phyloP scores from a whole-genome alignment of 1,284 basidiomycete genomes.

The Fomitiporia mediterranea region DNA sequence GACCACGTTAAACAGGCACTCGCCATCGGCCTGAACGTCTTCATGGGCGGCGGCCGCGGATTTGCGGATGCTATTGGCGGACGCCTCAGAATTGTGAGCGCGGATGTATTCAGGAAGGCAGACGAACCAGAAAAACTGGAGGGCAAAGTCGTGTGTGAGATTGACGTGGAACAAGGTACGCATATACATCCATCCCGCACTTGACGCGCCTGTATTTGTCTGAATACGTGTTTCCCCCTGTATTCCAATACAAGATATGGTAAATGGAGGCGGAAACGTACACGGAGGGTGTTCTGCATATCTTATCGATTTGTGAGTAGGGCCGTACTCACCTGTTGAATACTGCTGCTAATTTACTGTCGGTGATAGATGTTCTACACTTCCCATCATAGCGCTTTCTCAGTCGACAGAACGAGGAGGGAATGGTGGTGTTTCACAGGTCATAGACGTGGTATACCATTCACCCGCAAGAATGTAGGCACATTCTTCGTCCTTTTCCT shows the following conservation, averaged over 20 bases:
- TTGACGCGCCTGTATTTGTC: neutral
- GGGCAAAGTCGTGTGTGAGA: constrained; percentile 40
- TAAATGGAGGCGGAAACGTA: constrained; percentile 36
- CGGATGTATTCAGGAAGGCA: constrained; percentile 35
- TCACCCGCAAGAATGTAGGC: constrained; percentile 47
- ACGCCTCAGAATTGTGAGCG: constrained; percentile 36
- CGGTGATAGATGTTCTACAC: constrained; percentile 44
- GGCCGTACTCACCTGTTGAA: too few species aligned
- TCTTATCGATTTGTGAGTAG: constrained; percentile 43
- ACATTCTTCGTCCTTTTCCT: constrained; percentile 1
- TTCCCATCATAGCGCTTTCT: constrained; percentile 36
- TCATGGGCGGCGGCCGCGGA: constrained; percentile 32
- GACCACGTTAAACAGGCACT: constrained; percentile 35
- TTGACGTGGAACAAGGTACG: constrained; percentile 43
- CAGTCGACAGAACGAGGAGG: constrained; percentile 26
- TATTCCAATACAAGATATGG: constrained; percentile 40
- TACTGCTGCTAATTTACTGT: neutral
- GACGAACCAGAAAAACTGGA: constrained; percentile 37
- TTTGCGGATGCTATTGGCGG: constrained; percentile 30
- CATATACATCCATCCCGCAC: neutral
- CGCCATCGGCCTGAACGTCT: constrained; percentile 34
- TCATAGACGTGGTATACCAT: constrained; percentile 46
- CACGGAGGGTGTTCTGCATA: constrained; percentile 44
- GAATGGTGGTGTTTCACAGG: constrained; percentile 37
- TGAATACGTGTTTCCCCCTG: neutral